These are phyloP conservation scores for Neurospora intermedia DNA, from an alignment of 495 filamentous ascomycete genomes.

Conservation along the genomic window DNA sequence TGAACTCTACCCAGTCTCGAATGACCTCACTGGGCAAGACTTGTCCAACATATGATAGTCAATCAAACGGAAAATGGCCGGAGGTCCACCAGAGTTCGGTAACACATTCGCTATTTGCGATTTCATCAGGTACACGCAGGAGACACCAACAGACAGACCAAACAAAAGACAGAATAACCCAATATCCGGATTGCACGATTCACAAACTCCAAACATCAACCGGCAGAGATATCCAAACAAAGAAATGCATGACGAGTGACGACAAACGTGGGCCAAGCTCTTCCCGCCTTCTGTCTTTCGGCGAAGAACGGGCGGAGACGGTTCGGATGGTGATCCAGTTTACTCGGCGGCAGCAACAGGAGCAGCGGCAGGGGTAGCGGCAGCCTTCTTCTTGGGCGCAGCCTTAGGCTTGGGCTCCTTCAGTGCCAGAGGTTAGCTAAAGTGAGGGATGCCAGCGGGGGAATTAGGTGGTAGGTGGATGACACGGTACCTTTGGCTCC, in stretches of 20 bases:
- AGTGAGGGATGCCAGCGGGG: neutral
- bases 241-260: constrained; percentile 4
- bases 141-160: neutral
- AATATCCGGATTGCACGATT: neutral
- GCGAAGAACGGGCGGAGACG: neutral
- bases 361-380: neutral
- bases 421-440: constrained; percentile 3
- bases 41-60: neutral
- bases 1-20: neutral
- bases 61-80: neutral
- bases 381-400: constrained; percentile 28
- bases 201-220: constrained; percentile 1
- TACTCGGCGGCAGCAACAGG: constrained; percentile 9
- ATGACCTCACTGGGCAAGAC: neutral
- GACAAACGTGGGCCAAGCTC: neutral
- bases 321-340: neutral
- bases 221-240: constrained; percentile 13
- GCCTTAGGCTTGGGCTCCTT: constrained; percentile 30
- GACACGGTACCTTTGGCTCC: constrained; percentile 12
- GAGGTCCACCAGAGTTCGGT: neutral
- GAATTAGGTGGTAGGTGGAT: neutral
- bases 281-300: neutral
- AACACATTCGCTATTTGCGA: neutral
- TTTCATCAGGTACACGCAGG: neutral
- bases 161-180: neutral